Evolutionary conservation across 148 eudicot genomes (phyloP).

Genomic region (Vaccinium vitisidaea): DNA sequence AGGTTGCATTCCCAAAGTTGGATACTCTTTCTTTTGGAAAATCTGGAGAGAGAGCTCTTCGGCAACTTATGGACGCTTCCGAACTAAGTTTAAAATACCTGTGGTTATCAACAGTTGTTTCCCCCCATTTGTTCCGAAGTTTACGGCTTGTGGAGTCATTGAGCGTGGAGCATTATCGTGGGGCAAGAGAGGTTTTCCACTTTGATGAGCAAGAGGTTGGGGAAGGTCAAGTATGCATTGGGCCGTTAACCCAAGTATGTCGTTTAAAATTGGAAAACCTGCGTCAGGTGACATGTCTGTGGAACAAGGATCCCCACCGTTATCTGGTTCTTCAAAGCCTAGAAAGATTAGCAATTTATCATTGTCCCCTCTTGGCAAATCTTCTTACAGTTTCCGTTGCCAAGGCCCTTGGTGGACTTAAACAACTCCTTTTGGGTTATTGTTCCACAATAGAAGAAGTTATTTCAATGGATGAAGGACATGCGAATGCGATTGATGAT

Average conservation of each 20-base stretch:
- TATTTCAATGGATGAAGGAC: not conserved
- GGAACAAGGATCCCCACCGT: not conserved
- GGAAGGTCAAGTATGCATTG: not conserved
- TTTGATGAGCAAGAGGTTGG: not conserved
- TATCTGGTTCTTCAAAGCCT: not conserved
- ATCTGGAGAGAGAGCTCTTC: not conserved
- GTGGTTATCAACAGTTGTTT: not conserved
- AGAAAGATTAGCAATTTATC: not conserved
- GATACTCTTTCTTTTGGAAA: fast-evolving
- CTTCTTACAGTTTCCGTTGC: not conserved
- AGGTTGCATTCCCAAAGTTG: not conserved
- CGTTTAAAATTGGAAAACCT: fast-evolving
- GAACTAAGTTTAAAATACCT: not conserved
- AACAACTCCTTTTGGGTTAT: not conserved
- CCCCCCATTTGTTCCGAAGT: not conserved
- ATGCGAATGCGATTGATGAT: not conserved
- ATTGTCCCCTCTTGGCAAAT: not conserved
- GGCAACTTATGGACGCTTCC: not conserved
- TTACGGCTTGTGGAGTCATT: not conserved
- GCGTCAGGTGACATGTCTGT: not conserved
- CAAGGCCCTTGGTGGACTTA: not conserved
- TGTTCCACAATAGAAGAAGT: not conserved
- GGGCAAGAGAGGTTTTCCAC: not conserved
- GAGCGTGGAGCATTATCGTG: fast-evolving
- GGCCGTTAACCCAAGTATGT: not conserved